A percentile compares a stretch with the other conserved stretches of the same genome.
Evolutionary conservation across 345 rosid species (phyloP).

Genomic region (Citrus unshiu): DNA sequence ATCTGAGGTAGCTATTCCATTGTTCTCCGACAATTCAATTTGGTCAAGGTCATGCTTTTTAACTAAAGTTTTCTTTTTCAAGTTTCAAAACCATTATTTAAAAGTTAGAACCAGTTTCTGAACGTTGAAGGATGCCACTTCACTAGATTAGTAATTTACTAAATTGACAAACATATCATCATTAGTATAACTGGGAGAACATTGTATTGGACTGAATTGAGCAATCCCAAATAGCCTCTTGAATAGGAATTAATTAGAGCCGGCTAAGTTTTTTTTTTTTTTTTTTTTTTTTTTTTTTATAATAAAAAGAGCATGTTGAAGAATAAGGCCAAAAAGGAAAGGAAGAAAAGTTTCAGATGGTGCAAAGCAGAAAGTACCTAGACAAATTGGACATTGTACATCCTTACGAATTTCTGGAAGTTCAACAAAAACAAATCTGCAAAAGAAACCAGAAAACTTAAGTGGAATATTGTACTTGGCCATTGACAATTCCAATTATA

Average conservation of each 20-base stretch:
- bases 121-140: neutral
- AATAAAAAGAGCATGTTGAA: neutral
- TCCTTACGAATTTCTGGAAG: constrained; percentile 71
- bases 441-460: constrained; percentile 24
- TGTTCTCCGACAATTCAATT: neutral
- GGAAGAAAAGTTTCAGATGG: constrained; percentile 4
- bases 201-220: neutral
- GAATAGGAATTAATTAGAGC: neutral
- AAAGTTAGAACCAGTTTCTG: neutral
- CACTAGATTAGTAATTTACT: neutral
- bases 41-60: neutral
- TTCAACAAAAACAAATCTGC: constrained; percentile 66
- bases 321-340: neutral
- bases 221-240: constrained; percentile 1
- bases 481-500: neutral
- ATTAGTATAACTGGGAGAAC: neutral
- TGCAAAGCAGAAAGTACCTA: constrained; percentile 49
- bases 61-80: neutral
- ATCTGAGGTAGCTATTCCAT: neutral
- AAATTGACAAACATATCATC: neutral
- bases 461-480: neutral
- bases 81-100: neutral
- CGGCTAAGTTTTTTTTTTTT: neutral
- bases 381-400: constrained; percentile 91
- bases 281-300: too few relatives aligned